Base-by-base conservation (phyloP, 768 basidiomycete genomes). In the Termitomyces sp. region DNA sequence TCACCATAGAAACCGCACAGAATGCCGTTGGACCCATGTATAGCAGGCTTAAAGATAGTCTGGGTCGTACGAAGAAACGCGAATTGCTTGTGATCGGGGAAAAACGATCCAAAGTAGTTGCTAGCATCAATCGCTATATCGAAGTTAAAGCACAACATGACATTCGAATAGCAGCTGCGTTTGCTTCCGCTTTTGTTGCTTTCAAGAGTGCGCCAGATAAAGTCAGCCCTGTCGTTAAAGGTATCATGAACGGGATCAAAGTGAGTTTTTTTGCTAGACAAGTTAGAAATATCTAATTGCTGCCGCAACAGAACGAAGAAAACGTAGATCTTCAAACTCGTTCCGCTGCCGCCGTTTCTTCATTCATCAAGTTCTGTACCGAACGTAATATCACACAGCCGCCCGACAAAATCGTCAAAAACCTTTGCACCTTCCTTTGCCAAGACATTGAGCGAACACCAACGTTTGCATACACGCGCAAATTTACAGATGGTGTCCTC, bases 161-260 rank as follows among this genome's bases (percentile, higher is more conserved):
- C 61, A 82, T 84, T 21, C 89, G 94, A 41, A 88, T 98, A 19
- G 86, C 85, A 2, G 92, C 97, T 7, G 85, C 93, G 0, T 89
- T 97, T 64, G 93, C 95, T 8, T 88, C 91, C 2, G 93, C 95
- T 0, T 88, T 94, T 61, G 88, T 99, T 12, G 88, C 94, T 8
- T 84, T 98, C 61, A 80, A 82, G 66, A 84, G 84, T 34, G 85
- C 92, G 11, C 96, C 97, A 0, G 85, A 93, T 59, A 98, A 97
- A 73, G 86, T 98, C 59, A 96, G 92, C 63, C 95, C 97, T 0
- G 85, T 99, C 47, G 94, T 99, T 43, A 94, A 95, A 69, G 93
- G 91, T 23, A 86, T 98, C 55, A 98, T 98, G 90, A 96, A 94
- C 56, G 92, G 94, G 23, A 88, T 98, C 76, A 98, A 97, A 84